Base-by-base conservation (phyloP, 441 rosid species). In the Aleurites moluccanus region DNA sequence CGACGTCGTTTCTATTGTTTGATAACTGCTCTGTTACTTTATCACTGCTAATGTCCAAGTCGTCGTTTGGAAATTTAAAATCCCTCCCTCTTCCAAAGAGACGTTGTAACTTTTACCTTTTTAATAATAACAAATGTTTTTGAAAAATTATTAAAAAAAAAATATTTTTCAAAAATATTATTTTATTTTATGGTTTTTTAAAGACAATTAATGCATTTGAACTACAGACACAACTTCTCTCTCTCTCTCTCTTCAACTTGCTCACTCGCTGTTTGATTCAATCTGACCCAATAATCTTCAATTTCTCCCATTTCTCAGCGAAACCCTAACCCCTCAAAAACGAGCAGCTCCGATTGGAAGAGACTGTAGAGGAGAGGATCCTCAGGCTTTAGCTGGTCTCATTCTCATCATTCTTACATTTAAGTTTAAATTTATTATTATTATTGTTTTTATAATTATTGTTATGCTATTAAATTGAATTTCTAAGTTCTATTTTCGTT, bases 11-110 rank as follows among this genome's bases (percentile, higher is more conserved):
- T 52, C 6, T 1, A 15, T 0, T 0, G 6, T 57, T 57, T 25
- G 9, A 28, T 15, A 3, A 80, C 35, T 16, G 0, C 0, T 0
- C 2, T 0, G 80, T 78, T 4, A 15, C 5, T 33, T 28, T 81
- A 69, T 70, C 76, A 35, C 4, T 15, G 0, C 40, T 1, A 25
- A 21, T 28, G 10, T 28, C n/a, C 35, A 23, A 55, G 49, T 72
- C 80, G 66, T 68, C 73, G 75, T 80, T 85, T 70, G 77, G 82
- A 71, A 85, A 83, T 88, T 88, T 85, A 88, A 88, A 88, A 78
- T 80, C 75, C 55, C 75, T 78, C 80, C 81, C 85, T 72, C 84
- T 79, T 40, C 68, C 44, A 53, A 78, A 86, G 85, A 85, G 88
- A 82, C 88, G 91, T 86, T 86, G 53, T 60, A 77, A 65, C 67